Base-by-base conservation (phyloP, 2,329 filamentous ascomycete species). In the Ophiostoma montium region DNA sequence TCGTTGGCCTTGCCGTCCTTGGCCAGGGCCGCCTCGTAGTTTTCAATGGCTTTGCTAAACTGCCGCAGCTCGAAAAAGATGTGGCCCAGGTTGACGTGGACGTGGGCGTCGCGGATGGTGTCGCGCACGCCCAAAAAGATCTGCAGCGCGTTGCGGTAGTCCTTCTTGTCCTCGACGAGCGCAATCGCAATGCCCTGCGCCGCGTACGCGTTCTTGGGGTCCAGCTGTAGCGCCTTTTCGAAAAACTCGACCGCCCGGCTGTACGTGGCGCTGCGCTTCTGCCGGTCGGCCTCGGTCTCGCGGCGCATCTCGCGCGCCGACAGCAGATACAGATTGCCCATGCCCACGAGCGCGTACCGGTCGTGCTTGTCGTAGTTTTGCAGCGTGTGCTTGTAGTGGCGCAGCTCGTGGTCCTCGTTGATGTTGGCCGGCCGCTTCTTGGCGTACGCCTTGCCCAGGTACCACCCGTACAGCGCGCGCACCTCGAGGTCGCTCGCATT, bases 281-380 rank as follows among this genome's bases (percentile, higher is more conserved):
- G 84, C 66, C 86, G 94, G 52, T 98, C 90, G 52, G 80, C 74
- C 9, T 96, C 92, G 0, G 85, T 85, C 53, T 92, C 86, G 46
- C 89, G 80, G 30, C 86, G 84, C 88, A 96, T 95, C 64, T 98
- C 94, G 57, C 92, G 80, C 10, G 92, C 92, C 53, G 86, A 80
- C 56, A 83, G 72, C 36, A 98, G 75, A 57, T 90, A 83, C 62
- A 98, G 70, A 62, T 98, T 98, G 38, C 92, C 92, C 90, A 98
- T 96, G 13, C 86, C 90, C 23, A 94, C 89, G 27, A 98, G 71
- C 5, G 92, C 87, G 63, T 98, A 98, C n/a, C 87, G 77, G 62
- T 98, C 92, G 62, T 98, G 92, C 72, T 96, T 98, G 69, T 98
- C 90, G 62, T 88, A 84, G 56, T 89, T 81, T 62, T 94, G 87